Evolutionary conservation across 176 grass and related monocot genomes (phyloP).

Genomic region (Panicum miliaceum): DNA sequence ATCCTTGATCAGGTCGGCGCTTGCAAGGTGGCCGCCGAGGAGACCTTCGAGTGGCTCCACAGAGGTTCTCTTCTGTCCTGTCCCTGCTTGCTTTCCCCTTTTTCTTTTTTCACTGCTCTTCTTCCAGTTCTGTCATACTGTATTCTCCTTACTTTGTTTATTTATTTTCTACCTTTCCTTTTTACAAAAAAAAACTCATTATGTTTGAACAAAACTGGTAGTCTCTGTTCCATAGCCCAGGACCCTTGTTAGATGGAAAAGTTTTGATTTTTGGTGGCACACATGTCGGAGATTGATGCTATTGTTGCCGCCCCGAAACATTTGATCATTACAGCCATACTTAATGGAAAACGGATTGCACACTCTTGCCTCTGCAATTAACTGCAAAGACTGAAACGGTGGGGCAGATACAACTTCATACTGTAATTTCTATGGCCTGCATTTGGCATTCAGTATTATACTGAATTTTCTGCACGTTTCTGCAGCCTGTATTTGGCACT

Average conservation of each 20-base stretch:
- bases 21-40: constrained; percentile 80
- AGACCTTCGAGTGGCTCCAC: constrained; percentile 74
- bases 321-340: neutral
- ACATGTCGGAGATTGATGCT: neutral
- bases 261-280: neutral
- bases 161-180: neutral
- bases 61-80: constrained; percentile 43
- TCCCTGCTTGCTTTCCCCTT: neutral
- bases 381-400: no score
- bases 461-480: neutral
- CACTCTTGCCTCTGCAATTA: neutral
- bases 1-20: constrained; percentile 60
- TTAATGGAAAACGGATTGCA: neutral
- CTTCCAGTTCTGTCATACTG: neutral
- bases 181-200: neutral
- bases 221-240: neutral
- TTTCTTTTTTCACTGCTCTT: neutral
- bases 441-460: neutral
- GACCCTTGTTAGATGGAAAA: neutral
- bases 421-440: neutral
- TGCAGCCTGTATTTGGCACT: neutral
- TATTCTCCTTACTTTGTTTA: neutral
- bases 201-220: neutral
- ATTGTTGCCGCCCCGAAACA: neutral
- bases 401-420: neutral